Evolutionary conservation across 192 early-diverging fungal genomes (phyloP).

Genomic region (Entomortierella lignicola): DNA sequence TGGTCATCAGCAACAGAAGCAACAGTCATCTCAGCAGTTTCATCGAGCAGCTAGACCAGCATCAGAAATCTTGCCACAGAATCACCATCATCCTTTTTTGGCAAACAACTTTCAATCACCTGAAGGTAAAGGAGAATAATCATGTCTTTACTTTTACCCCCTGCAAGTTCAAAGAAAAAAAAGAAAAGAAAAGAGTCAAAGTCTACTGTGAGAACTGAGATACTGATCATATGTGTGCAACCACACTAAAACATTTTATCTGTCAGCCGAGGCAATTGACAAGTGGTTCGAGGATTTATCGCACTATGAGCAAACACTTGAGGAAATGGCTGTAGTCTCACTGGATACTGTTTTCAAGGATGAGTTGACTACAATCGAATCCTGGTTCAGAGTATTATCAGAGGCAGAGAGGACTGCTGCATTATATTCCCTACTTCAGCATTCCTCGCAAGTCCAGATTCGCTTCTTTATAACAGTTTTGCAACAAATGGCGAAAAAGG

Average conservation of each 20-base stretch:
- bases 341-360: slow-evolving; percentile 89
- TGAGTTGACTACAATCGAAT: slow-evolving; percentile 91
- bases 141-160: background rate
- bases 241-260: background rate
- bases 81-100: slow-evolving; percentile 38
- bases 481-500: slow-evolving; percentile 92
- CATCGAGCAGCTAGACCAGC: slow-evolving; percentile 38
- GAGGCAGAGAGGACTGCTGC: slow-evolving; percentile 94
- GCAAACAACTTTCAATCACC: slow-evolving; percentile 43
- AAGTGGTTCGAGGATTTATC: slow-evolving; percentile 92
- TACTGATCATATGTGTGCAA: slow-evolving; percentile 1
- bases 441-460: slow-evolving; percentile 91
- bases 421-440: slow-evolving; percentile 91
- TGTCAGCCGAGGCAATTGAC: slow-evolving; percentile 77
- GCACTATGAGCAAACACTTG: slow-evolving; percentile 91
- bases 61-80: slow-evolving; percentile 46
- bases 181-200: no score
- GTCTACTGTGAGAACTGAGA: background rate
- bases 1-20: slow-evolving; percentile 23
- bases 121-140: slow-evolving; percentile 27
- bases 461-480: slow-evolving; percentile 95
- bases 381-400: slow-evolving; percentile 92
- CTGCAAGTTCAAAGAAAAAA: background rate
- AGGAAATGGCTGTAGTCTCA: slow-evolving; percentile 87
- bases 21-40: slow-evolving; percentile 23